Evolutionary conservation across 306 rosid species (phyloP), one percentile per base, ranked within the genome.

Genomic region (Cucurbita ficifolia): DNA sequence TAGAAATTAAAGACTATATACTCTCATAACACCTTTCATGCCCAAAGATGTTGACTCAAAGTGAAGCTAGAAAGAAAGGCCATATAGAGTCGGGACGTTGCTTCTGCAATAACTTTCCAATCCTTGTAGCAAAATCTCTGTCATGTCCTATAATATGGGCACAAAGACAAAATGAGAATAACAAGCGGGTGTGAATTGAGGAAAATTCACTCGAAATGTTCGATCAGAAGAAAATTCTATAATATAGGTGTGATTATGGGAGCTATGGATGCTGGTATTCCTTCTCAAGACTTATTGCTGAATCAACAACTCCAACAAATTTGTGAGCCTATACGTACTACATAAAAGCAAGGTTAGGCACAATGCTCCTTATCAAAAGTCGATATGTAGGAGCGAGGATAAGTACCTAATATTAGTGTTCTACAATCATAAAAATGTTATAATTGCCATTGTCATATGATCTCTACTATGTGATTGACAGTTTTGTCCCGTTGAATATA

Each of bases 321-420:
- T 94, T 94, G 29, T 87, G 87, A 43, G 94, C 98, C 98, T 93
- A 62, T n/a, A n/a, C n/a, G n/a, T 18, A 19, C 64, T 60, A 10
- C n/a, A 73, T 58, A 11, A 29, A 58, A 73, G 48, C 57, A 53
- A 72, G 56, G 33, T 72, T 52, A 13, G 29, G 61, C 18, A 36
- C 57, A 4, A 3, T 70, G 50, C 21, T n/a, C 43, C 5, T 1
- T 70, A 18, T 35, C 6, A 72, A 24, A 49, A 33, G 38, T 8
- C 55, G n/a, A 48, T 22, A 3, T 10, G 48, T 8, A 60, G 2
- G 29, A 36, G 24, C 50, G 17, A 72, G 8, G n/a, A n/a, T 10
- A 79, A 72, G 75, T 78, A 94, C 98, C 97, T 94, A 97, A 76
- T 94, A 94, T 80, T 88, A 94, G 83, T 94, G 97, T 80, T 94